A percentile compares a stretch with the other conserved stretches of the same genome.
These are phyloP conservation scores for Solanum neorickii DNA, from an alignment of 257 asterid species.

Conservation along the genomic window DNA sequence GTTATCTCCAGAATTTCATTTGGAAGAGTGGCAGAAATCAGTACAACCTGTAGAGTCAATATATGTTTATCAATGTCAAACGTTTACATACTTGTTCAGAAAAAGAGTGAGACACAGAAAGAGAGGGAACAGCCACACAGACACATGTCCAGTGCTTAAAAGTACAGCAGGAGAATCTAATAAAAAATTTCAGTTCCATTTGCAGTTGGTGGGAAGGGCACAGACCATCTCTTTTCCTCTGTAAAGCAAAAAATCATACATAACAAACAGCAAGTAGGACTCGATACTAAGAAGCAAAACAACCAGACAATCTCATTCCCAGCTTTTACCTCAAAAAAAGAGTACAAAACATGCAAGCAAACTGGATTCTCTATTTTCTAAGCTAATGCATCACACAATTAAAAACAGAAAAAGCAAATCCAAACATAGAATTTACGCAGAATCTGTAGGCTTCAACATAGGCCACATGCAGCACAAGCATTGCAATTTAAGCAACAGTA, in stretches of 20 bases:
- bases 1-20: slow-evolving; percentile 95
- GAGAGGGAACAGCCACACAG: not conserved
- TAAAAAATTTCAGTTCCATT: not conserved
- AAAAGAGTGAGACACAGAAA: not conserved
- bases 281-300: not conserved
- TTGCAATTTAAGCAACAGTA: not conserved
- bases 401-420: not conserved
- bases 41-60: slow-evolving; percentile 56
- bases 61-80: not conserved
- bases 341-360: not conserved
- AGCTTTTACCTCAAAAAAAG: not conserved
- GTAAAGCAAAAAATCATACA: not conserved
- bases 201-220: not conserved
- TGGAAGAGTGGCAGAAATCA: slow-evolving; percentile 96
- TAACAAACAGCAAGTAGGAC: not conserved
- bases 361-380: not conserved
- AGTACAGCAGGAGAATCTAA: not conserved
- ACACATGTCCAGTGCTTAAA: not conserved
- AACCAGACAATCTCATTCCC: not conserved
- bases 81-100: not conserved
- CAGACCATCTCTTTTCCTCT: not conserved
- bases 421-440: not conserved
- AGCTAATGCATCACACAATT: not conserved
- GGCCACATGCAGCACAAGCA: not conserved
- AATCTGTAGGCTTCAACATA: not conserved